Conservation (phyloP, 2,329 filamentous ascomycete species). For the Coleophoma crateriformis region DNA sequence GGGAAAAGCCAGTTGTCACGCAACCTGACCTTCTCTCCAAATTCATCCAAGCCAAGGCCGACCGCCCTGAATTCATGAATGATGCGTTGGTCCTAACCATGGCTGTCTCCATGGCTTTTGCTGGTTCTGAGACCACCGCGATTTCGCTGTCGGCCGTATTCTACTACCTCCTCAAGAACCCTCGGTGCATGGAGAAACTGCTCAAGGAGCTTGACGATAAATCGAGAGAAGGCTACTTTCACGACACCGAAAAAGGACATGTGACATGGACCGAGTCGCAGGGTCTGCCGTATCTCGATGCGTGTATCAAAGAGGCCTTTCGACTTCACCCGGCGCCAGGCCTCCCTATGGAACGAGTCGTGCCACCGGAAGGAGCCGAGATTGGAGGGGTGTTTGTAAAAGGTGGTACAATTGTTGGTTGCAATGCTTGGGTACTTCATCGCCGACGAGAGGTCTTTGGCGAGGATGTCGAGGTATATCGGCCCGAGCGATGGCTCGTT, state of each 20-base stretch:
- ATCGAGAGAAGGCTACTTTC: constrained; percentile 43
- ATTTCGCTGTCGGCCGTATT: constrained; percentile 68
- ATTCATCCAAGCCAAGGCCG: constrained; percentile 63
- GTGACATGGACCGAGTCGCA: constrained; percentile 68
- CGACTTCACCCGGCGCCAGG: constrained; percentile 70
- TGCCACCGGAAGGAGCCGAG: constrained; percentile 57
- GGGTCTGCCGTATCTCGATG: constrained; percentile 69
- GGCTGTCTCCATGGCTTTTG: constrained; percentile 67
- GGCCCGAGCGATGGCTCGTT: constrained; percentile 62
- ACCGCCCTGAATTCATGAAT: constrained; percentile 66
- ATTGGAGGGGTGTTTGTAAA: constrained; percentile 58
- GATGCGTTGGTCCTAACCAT: constrained; percentile 65
- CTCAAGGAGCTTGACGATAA: constrained; percentile 58
- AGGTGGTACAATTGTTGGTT: constrained; percentile 69
- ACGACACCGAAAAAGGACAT: constrained; percentile 47
- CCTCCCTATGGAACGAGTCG: constrained; percentile 67
- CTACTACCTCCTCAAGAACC: constrained; percentile 66
- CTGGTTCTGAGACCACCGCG: constrained; percentile 75
- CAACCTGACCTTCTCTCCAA: constrained; percentile 62
- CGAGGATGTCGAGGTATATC: constrained; percentile 56
- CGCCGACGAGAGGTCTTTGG: constrained; percentile 64
- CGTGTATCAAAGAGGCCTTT: constrained; percentile 73
- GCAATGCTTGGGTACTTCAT: constrained; percentile 71
- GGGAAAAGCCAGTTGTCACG: constrained; percentile 16
- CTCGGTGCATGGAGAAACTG: constrained; percentile 46